phyloP scores from a whole-genome alignment of 345 rosid genomes.

The Xanthoceras sorbifolium region DNA sequence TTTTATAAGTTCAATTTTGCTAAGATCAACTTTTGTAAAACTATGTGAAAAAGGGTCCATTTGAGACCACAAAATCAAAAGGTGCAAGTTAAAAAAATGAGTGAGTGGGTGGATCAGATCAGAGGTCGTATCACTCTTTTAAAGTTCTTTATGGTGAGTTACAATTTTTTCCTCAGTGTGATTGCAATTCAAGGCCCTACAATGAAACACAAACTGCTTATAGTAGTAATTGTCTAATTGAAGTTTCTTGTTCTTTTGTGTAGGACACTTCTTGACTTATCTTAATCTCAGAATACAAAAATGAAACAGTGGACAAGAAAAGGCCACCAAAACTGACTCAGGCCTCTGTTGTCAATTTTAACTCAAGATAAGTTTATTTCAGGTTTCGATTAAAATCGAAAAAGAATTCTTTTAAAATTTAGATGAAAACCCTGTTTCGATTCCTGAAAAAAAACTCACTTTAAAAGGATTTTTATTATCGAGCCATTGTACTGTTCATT shows the following conservation, averaged over 20 bases:
- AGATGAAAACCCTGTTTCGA: too few relatives aligned
- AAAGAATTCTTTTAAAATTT: too few relatives aligned
- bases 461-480: too few relatives aligned
- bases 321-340: constrained; percentile 28
- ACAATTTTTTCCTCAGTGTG: constrained; percentile 25
- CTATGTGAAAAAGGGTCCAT: not conserved
- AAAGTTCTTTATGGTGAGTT: constrained; percentile 29
- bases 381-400: too few relatives aligned
- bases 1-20: not conserved
- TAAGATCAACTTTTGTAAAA: not conserved
- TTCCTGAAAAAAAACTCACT: too few relatives aligned
- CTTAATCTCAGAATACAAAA: not conserved
- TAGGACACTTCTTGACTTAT: constrained; percentile 25
- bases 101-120: constrained; percentile 47
- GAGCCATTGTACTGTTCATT: too few relatives aligned
- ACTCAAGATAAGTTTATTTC: not conserved
- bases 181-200: constrained; percentile 35
- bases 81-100: not conserved
- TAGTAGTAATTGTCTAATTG: too few relatives aligned
- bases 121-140: constrained; percentile 44
- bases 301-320: constrained; percentile 31
- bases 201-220: constrained; percentile 22
- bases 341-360: constrained; percentile 6
- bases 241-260: constrained; percentile 38
- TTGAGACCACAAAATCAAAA: constrained; percentile 3